phyloP scores from a whole-genome alignment of 768 basidiomycete genomes.

The Pulveroboletus sp. region DNA sequence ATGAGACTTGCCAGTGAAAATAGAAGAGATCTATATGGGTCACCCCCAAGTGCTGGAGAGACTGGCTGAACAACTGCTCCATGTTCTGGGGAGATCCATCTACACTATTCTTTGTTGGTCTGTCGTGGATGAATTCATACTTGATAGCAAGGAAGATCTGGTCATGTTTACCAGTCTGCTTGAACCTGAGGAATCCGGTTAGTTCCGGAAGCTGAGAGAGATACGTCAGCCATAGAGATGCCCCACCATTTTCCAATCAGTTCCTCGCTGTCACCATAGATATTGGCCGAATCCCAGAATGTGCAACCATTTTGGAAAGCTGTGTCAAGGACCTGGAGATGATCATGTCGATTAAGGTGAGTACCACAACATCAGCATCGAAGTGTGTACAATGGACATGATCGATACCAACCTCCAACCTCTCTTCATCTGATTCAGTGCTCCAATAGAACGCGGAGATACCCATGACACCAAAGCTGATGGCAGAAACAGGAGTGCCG shows the following conservation, averaged over 20 bases:
- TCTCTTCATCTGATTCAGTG: constrained; percentile 47
- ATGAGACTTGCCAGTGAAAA: constrained; percentile 33
- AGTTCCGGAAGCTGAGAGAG: no score
- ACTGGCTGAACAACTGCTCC: constrained; percentile 33
- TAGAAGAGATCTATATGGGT: constrained; percentile 44
- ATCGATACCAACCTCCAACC: constrained; percentile 43
- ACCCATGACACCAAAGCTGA: constrained; percentile 63
- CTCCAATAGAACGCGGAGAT: constrained; percentile 47
- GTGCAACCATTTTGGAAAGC: constrained; percentile 39
- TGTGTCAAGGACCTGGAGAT: constrained; percentile 37
- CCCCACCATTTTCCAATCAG: constrained; percentile 43
- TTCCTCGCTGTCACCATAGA: constrained; percentile 39
- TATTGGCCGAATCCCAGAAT: constrained; percentile 44
- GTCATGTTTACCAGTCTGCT: constrained; percentile 39
- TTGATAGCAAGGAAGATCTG: constrained; percentile 65
- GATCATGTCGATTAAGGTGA: background rate
- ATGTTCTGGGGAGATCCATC: constrained; percentile 10
- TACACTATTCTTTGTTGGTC: constrained; percentile 13
- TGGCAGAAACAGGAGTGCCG: constrained; percentile 33
- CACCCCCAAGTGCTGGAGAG: constrained; percentile 40
- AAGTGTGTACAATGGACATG: no score
- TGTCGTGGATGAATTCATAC: constrained; percentile 36
- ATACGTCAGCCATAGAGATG: no score
- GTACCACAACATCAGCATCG: no score
- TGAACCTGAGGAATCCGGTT: constrained; percentile 34